Conservation (phyloP, 495 filamentous ascomycete genomes). For the Penicillium turbatum region DNA sequence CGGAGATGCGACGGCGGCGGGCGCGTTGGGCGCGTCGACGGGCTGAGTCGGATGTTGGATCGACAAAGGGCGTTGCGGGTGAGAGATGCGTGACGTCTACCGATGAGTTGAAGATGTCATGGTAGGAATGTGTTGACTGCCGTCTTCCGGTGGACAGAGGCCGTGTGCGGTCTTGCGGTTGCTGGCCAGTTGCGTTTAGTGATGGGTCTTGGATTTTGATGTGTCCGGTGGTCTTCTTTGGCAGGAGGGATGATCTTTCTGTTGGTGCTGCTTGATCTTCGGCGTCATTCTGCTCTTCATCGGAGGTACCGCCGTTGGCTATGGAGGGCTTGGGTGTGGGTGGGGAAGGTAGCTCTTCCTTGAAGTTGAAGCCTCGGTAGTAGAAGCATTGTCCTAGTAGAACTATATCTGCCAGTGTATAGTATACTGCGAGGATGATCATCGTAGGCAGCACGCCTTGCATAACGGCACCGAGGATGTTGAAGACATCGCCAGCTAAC, state of each 20-base stretch:
- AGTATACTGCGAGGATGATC: constrained; percentile 92
- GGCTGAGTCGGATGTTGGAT: constrained; percentile 15
- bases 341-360: constrained; percentile 44
- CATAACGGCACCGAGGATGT: constrained; percentile 86
- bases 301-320: constrained; percentile 9
- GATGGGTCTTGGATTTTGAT: constrained; percentile 10
- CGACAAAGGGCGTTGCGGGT: constrained; percentile 69
- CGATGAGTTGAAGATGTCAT: constrained; percentile 29
- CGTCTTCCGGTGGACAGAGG: constrained; percentile 16
- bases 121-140: constrained; percentile 32
- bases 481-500: constrained; percentile 93
- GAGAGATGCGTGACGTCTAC: constrained; percentile 68
- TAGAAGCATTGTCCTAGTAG: constrained; percentile 87
- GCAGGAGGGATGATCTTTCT: constrained; percentile 33
- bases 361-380: constrained; percentile 77
- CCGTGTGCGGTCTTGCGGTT: constrained; percentile 4
- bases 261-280: constrained; percentile 23
- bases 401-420: constrained; percentile 89
- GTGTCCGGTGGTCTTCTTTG: constrained; percentile 23
- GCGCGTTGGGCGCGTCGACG: constrained; percentile 16
- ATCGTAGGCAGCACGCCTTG: constrained; percentile 95
- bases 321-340: constrained; percentile 13
- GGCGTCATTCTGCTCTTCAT: constrained; percentile 10
- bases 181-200: constrained; percentile 4
- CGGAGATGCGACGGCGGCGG: constrained; percentile 27